phyloP scores from a whole-genome alignment of 164 flowering plant species.

The Brasenia schreberi region DNA sequence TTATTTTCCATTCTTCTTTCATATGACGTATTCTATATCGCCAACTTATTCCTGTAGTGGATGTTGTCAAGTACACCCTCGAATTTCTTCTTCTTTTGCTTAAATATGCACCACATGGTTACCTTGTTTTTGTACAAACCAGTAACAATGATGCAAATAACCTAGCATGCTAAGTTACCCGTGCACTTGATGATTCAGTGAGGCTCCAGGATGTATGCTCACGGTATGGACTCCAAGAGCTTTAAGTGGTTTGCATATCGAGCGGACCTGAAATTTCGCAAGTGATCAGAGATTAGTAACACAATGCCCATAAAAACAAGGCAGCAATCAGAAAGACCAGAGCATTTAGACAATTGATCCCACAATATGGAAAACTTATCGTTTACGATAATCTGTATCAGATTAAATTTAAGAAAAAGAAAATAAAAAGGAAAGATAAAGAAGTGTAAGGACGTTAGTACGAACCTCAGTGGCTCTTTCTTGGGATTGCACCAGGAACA shows the following conservation, averaged over 20 bases:
- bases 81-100: background rate
- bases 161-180: no score
- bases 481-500: conserved; percentile 62
- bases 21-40: no score
- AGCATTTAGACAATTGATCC: background rate
- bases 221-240: conserved; percentile 74
- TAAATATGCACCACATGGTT: background rate
- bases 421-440: background rate
- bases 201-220: conserved; percentile 75
- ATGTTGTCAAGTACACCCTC: background rate
- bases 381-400: background rate
- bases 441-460: background rate
- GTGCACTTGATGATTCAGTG: conserved; percentile 66
- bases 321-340: background rate
- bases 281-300: background rate
- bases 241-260: conserved; percentile 76
- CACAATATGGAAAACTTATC: background rate
- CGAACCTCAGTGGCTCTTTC: conserved; percentile 63
- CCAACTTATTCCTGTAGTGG: background rate
- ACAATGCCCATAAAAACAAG: background rate
- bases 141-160: background rate
- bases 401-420: background rate
- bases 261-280: conserved; percentile 36
- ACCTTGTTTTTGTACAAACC: background rate
- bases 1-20: no score